Base-by-base conservation (phyloP, 306 rosid species). In the Corylus heterophylla region DNA sequence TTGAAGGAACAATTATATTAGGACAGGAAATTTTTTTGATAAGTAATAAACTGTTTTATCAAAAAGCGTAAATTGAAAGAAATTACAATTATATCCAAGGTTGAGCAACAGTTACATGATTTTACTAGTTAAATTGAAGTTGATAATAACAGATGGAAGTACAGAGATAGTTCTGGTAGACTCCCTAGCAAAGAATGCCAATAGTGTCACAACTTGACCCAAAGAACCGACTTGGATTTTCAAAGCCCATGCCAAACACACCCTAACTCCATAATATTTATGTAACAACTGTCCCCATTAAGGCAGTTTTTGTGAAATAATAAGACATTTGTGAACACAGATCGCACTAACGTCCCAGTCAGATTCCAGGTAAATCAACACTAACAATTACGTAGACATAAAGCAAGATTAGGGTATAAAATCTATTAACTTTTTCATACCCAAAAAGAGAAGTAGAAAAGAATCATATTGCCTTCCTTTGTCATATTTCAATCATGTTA, bases 1-100 rank as follows among this genome's bases (percentile, higher is more conserved):
- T 45, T 31, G 39, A 74, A 79, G 54, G 75, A 75, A 62, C 48
- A 54, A 74, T 63, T 76, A 72, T 77, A 80, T 76, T 82, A 71
- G 84, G 85, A 83, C 55, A 47, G 59, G 25, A 67, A 45, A 58
- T 45, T 22, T 22, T 22, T 22, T 22, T 22, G 25, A 22, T 22
- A 22, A 22, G 25, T 22, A 22, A 22, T 22, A 22, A 22, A 22
- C 25, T 22, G 25, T 22, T 22, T 22, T 22, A 22, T 22, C 25
- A 22, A 22, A 22, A 22, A 22, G 25, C 25, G 25, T 22, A 22
- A 22, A 22, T 22, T 50, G 39, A 59, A 50, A 49, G 64, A 75
- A 78, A 29, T 42, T 55, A 31, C 18, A 13, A 61, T 5, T 49
- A 62, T 39, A 35, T n/a, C 37, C 62, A 29, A 48, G 47, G 54